Percentiles rank a stretch among this genome's conserved stretches.
Conservation (phyloP, 179 eudicot species). For the Corrigiola litoralis region DNA sequence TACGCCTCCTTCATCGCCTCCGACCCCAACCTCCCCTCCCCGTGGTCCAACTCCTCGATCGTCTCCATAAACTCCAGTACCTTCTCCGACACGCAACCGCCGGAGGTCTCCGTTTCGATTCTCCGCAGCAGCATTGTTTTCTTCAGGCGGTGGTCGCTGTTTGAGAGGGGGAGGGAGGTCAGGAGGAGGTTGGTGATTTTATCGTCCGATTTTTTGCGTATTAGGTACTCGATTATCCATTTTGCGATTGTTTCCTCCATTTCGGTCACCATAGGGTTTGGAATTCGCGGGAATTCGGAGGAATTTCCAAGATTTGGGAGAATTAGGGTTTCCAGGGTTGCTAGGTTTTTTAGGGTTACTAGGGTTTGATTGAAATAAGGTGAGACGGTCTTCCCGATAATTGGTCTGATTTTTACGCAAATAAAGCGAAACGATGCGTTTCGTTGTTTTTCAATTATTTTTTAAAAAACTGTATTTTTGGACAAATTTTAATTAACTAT, state of each 20-base stretch:
- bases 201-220: conserved; percentile 46
- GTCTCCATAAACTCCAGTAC: conserved; percentile 44
- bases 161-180: conserved; percentile 35
- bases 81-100: conserved; percentile 32
- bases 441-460: no score
- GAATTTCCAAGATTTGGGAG: not conserved
- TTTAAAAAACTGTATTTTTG: no score
- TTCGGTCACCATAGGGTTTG: conserved; percentile 4
- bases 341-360: conserved; percentile 3
- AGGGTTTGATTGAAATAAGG: conserved; percentile 9
- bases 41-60: conserved; percentile 36
- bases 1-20: conserved; percentile 48
- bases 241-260: conserved; percentile 32
- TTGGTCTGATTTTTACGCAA: no score
- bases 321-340: conserved; percentile 21
- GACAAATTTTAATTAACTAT: no score
- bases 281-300: not conserved
- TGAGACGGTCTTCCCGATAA: no score
- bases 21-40: conserved; percentile 22
- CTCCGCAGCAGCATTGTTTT: conserved; percentile 41
- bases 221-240: conserved; percentile 62
- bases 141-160: conserved; percentile 27
- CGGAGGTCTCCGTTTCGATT: conserved; percentile 37
- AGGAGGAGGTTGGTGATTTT: conserved; percentile 27
- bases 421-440: no score